These are phyloP conservation scores for Microbotryum lychnidis-dioicae DNA, from an alignment of 1,284 basidiomycete genomes.

Conservation along the genomic window DNA sequence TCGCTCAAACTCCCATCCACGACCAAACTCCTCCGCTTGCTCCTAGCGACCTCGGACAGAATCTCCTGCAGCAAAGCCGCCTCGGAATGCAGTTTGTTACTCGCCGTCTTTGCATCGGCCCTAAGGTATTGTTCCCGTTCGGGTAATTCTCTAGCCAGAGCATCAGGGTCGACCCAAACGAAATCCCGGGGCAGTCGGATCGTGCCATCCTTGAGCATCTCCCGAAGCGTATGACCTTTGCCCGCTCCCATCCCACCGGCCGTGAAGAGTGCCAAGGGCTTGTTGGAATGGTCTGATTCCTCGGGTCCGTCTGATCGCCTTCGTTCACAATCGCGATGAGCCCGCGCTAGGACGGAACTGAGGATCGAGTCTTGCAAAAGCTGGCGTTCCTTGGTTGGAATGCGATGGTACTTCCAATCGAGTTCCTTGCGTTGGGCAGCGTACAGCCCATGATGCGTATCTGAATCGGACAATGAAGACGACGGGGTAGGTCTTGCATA, in stretches of 20 bases:
- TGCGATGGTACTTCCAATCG: constrained; percentile 33
- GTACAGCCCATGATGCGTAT: constrained; percentile 18
- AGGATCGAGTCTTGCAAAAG: constrained; percentile 32
- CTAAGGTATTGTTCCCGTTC: constrained; percentile 32
- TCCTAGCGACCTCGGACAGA: constrained; percentile 25
- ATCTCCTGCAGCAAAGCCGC: constrained; percentile 33
- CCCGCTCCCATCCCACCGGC: constrained; percentile 33
- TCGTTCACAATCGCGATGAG: constrained; percentile 8
- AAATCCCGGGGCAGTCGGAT: constrained; percentile 30
- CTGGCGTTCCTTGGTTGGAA: constrained; percentile 24
- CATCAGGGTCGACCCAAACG: constrained; percentile 36
- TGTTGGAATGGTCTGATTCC: not conserved
- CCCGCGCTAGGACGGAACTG: constrained; percentile 11
- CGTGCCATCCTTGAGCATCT: constrained; percentile 19
- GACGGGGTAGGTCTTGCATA: constrained; percentile 19
- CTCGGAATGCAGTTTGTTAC: constrained; percentile 31
- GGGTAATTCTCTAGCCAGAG: constrained; percentile 30
- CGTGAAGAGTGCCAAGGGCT: constrained; percentile 18
- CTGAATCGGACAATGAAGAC: not conserved
- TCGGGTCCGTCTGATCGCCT: constrained; percentile 4
- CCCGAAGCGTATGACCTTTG: constrained; percentile 32
- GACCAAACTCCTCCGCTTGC: constrained; percentile 25
- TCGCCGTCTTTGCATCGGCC: constrained; percentile 16
- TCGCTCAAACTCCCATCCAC: constrained; percentile 34
- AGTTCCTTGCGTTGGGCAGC: constrained; percentile 14